A percentile compares a stretch with the other conserved stretches of the same genome.
Evolutionary conservation across 345 rosid species (phyloP).

Genomic region (Kandelia obovata): DNA sequence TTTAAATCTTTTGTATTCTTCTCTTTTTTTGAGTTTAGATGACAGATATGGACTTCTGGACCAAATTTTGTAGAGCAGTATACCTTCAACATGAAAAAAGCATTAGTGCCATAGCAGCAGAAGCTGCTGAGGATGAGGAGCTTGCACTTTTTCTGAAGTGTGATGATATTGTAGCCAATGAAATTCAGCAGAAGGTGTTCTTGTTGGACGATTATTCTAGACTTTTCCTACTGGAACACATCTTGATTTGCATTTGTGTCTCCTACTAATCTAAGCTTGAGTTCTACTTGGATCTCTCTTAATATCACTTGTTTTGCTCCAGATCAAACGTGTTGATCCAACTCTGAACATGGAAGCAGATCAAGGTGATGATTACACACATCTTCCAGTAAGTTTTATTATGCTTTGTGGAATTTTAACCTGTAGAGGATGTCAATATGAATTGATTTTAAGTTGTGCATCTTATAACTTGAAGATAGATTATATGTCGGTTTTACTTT

Average conservation of each 20-base stretch:
- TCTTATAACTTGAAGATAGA: background rate
- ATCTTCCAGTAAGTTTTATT: constrained; percentile 70
- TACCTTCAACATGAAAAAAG: constrained; percentile 75
- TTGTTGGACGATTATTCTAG: constrained; percentile 13
- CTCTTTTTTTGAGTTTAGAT: constrained; percentile 43
- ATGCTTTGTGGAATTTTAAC: background rate
- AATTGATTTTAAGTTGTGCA: background rate
- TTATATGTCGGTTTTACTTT: background rate
- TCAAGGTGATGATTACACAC: constrained; percentile 89
- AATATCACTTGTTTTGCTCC: constrained; percentile 13
- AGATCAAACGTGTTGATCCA: constrained; percentile 93
- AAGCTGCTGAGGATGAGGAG: constrained; percentile 98
- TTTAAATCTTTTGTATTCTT: constrained; percentile 4
- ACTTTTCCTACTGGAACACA: background rate
- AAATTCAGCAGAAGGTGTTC: constrained; percentile 71
- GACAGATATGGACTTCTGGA: constrained; percentile 92
- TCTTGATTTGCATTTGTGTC: constrained; percentile 6
- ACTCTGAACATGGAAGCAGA: constrained; percentile 96
- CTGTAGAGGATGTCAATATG: constrained; percentile 6
- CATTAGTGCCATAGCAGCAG: constrained; percentile 77
- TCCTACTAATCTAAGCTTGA: constrained; percentile 13
- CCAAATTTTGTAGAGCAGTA: constrained; percentile 91
- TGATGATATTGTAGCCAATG: constrained; percentile 80
- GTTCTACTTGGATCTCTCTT: background rate
- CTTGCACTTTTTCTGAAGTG: constrained; percentile 86